Evolutionary conservation across 1,284 basidiomycete genomes (phyloP).

Genomic region (Rhodofomes roseus): DNA sequence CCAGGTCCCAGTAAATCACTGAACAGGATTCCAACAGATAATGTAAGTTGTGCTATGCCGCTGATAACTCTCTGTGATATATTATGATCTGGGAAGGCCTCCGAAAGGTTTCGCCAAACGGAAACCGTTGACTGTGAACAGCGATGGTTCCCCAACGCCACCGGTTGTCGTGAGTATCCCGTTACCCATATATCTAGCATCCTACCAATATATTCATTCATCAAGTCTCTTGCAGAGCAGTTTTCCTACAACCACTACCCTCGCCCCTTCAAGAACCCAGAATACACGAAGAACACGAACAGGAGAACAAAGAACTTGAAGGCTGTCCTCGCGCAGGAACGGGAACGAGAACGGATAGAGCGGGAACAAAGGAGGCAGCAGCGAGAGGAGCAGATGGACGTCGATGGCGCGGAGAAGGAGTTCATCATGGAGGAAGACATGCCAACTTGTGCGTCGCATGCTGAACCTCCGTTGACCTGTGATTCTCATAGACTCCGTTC

Average conservation of each 20-base stretch:
- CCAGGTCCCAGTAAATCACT: too few species aligned
- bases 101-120: constrained; percentile 28
- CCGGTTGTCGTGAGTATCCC: constrained; percentile 17
- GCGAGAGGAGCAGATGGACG: constrained; percentile 43
- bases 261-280: constrained; percentile 72
- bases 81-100: constrained; percentile 18
- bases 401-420: constrained; percentile 28
- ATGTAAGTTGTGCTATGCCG: too few species aligned
- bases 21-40: too few species aligned
- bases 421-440: constrained; percentile 48
- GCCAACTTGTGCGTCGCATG: constrained; percentile 56
- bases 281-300: constrained; percentile 64
- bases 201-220: not conserved
- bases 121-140: constrained; percentile 19
- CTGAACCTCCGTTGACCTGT: not conserved
- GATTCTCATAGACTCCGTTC: not conserved
- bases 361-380: constrained; percentile 52
- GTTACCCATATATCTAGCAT: not conserved
- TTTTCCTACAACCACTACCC: constrained; percentile 65
- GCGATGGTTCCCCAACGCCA: constrained; percentile 29
- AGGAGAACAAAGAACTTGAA: constrained; percentile 75
- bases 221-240: constrained; percentile 69
- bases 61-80: not conserved
- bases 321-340: constrained; percentile 68
- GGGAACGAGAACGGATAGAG: constrained; percentile 65